Conservation (phyloP, 768 basidiomycete species). For the Tulasnella sp. region DNA sequence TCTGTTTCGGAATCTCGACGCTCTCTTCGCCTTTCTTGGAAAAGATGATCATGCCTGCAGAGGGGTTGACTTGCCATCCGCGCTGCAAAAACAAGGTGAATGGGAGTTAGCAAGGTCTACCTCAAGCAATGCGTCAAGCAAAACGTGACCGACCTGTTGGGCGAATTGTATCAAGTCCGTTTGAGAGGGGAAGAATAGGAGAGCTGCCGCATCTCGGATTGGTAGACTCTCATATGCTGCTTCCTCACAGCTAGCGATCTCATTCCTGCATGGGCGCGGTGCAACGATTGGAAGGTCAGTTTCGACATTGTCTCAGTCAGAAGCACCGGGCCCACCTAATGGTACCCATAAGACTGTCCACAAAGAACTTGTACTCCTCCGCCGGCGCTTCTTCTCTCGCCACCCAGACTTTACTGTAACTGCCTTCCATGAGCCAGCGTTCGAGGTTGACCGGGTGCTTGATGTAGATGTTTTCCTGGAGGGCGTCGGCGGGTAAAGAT, state of each 20-base stretch:
- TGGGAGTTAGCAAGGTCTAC: conserved; percentile 6
- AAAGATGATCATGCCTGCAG: conserved; percentile 61
- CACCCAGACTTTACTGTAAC: conserved; percentile 96
- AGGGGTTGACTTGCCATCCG: conserved; percentile 72
- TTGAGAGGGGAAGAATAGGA: conserved; percentile 81
- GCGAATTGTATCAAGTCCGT: conserved; percentile 78
- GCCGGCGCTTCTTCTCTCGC: conserved; percentile 86
- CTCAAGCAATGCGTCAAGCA: conserved; percentile 2
- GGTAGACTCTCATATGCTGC: conserved; percentile 87
- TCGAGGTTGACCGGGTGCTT: conserved; percentile 85
- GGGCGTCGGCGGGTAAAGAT: conserved; percentile 50
- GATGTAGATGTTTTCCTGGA: conserved; percentile 49
- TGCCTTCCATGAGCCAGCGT: conserved; percentile 97
- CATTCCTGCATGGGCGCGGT: conserved; percentile 45
- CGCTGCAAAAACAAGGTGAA: conserved; percentile 37
- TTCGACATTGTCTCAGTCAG: not conserved
- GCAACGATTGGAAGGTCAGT: not conserved
- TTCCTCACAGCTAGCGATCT: conserved; percentile 96
- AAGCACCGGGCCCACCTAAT: conserved; percentile 49
- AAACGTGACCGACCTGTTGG: conserved; percentile 43
- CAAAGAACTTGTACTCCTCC: conserved; percentile 90
- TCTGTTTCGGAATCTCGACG: conserved; percentile 75
- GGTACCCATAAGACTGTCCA: conserved; percentile 87
- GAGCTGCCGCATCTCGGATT: conserved; percentile 74
- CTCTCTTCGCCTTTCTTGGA: conserved; percentile 70